These are phyloP conservation scores for Acacia melanoxylon DNA, from an alignment of 306 rosid genomes.

Conservation along the genomic window DNA sequence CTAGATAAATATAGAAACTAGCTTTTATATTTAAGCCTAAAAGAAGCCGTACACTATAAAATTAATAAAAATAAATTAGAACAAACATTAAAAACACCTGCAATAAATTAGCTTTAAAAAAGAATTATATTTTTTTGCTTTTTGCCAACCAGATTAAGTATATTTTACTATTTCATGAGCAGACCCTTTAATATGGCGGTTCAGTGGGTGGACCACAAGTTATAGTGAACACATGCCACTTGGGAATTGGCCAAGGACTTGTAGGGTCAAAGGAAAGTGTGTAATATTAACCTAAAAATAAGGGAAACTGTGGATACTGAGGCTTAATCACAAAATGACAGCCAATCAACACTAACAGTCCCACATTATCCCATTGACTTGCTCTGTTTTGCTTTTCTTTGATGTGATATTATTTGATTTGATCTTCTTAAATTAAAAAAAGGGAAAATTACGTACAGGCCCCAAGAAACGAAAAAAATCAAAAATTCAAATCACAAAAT, in stretches of 20 bases:
- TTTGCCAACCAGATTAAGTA: no score
- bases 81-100: background rate
- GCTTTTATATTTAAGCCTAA: no score
- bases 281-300: slow-evolving; percentile 16
- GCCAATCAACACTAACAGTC: slow-evolving; percentile 14
- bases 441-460: no score
- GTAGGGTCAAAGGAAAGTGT: slow-evolving; percentile 32
- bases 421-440: slow-evolving; percentile 24
- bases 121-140: background rate
- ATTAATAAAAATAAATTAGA: background rate
- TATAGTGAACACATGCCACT: slow-evolving; percentile 1
- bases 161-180: slow-evolving; percentile 19
- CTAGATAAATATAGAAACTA: no score
- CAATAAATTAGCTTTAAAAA: background rate
- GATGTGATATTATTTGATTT: slow-evolving; percentile 18
- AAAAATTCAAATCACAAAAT: no score
- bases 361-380: background rate
- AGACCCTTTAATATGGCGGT: slow-evolving; percentile 31
- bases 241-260: slow-evolving; percentile 25
- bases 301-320: slow-evolving; percentile 15
- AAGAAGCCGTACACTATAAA: background rate
- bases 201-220: background rate
- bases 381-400: background rate
- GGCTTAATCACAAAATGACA: slow-evolving; percentile 22
- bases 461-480: no score